Base-by-base conservation (phyloP, 2,329 filamentous ascomycete species). In the Monosporascus sp. region DNA sequence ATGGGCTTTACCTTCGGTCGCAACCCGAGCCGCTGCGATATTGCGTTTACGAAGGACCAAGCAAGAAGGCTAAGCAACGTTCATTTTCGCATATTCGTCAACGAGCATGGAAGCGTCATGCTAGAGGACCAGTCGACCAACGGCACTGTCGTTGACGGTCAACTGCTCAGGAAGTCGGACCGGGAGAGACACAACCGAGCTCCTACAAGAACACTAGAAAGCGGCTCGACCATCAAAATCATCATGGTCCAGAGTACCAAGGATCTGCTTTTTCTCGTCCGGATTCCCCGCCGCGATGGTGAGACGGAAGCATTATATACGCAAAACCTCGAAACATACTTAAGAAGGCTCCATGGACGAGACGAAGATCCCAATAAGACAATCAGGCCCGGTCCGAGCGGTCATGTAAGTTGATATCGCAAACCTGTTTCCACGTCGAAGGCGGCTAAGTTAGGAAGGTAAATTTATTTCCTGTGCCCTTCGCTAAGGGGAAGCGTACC, bases 51-150 rank as follows among this genome's bases (percentile, higher is more conserved):
- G 37, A 78, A 85, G 58, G 87, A 93, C 60, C 80, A 81, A 1
- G 75, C 82, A 50, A 87, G 83, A 67, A 82, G 89, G 44, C 81
- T 99, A 55, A 97, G 93, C 75, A 97, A 97, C 67, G 80, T 88
- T n/a, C 94, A 99, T 68, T 99, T 97, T 68, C 87, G 91, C 51
- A 96, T 99, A 57, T 96, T 88, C 66, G 79, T 96, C 62, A 99
- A 95, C 63, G 77, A 85, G n/a, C 84, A 89, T 58, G 90, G 88
- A 28, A 86, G 89, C 53, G 79, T 97, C 59, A 96, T 99, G 91
- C 76, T 97, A 14, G 87, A 96, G 69, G 94, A 99, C 66, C 82
- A 86, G 67, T 97, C 94, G 0, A 97, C 91, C n/a, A 99, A 97
- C 65, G 94, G 94, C 28, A 97, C 94, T 4, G 78, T 90, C 55